phyloP scores from a whole-genome alignment of 2,329 filamentous ascomycete species.

The Cercospora sojina region DNA sequence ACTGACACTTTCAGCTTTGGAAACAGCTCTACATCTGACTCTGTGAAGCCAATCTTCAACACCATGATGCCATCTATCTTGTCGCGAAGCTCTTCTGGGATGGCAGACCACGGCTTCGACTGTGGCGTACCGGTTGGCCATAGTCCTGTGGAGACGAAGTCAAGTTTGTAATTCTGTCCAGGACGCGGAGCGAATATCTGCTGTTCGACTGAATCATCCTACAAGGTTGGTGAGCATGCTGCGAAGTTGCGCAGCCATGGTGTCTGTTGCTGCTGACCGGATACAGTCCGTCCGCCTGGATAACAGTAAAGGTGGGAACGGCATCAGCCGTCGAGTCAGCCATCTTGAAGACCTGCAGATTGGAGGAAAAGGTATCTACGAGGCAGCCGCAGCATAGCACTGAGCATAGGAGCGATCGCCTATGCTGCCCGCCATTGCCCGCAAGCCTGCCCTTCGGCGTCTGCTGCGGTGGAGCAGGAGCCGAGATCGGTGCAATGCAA shows the following conservation, averaged over 20 bases:
- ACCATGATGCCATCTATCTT: constrained; percentile 35
- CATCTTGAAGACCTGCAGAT: not conserved
- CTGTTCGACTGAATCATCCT: constrained; percentile 32
- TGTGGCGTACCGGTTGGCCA: constrained; percentile 28
- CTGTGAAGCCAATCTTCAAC: constrained; percentile 34
- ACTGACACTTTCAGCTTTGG: constrained; percentile 37
- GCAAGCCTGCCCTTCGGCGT: not conserved
- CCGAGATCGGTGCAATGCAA: not conserved
- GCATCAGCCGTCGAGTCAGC: not conserved
- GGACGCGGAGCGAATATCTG: constrained; percentile 31
- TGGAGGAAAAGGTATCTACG: not conserved
- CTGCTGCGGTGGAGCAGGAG: constrained; percentile 2
- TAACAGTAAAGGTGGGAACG: constrained; percentile 34
- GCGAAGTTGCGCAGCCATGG: not conserved
- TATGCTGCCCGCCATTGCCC: constrained; percentile 6
- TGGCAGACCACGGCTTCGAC: constrained; percentile 33
- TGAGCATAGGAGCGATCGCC: constrained; percentile 1
- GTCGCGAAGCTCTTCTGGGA: constrained; percentile 32
- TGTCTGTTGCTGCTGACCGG: constrained; percentile 16
- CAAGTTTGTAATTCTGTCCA: constrained; percentile 30
- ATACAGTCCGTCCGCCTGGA: constrained; percentile 36
- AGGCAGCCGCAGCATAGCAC: not conserved
- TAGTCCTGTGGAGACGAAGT: constrained; percentile 28
- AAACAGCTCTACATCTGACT: constrained; percentile 32
- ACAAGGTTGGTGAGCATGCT: not conserved